Evolutionary conservation across 1,284 basidiomycete species (phyloP).

Genomic region (Leccinum holopus): DNA sequence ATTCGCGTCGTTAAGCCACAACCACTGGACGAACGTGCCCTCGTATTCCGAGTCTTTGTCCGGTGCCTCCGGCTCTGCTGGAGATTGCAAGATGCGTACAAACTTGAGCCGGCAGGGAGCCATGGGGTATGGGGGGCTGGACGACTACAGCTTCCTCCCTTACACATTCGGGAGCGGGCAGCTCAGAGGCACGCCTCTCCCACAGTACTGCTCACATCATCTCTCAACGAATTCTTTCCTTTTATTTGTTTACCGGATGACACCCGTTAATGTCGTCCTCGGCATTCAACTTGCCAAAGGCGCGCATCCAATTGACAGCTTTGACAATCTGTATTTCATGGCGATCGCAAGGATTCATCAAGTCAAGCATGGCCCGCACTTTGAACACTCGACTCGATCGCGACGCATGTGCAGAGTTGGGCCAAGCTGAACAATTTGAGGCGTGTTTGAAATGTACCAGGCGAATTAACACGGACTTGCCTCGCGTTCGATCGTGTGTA

Average conservation of each 20-base stretch:
- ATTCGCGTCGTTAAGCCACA: constrained; percentile 58
- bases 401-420: constrained; percentile 84
- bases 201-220: constrained; percentile 8
- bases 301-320: constrained; percentile 31
- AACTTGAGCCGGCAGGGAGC: constrained; percentile 93
- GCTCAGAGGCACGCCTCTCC: constrained; percentile 58
- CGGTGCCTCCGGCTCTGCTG: constrained; percentile 84
- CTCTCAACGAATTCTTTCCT: constrained; percentile 10
- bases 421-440: constrained; percentile 85
- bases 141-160: constrained; percentile 90
- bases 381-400: constrained; percentile 90
- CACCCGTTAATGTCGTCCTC: constrained; percentile 60
- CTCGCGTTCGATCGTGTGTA: not conserved
- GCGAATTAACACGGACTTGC: constrained; percentile 35
- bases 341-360: constrained; percentile 77
- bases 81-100: constrained; percentile 86
- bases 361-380: constrained; percentile 85
- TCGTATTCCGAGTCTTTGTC: constrained; percentile 67
- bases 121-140: constrained; percentile 97
- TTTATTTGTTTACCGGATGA: constrained; percentile 41
- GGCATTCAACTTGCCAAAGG: constrained; percentile 46
- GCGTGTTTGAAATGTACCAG: constrained; percentile 95
- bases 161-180: constrained; percentile 95
- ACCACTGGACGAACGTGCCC: constrained; percentile 55
- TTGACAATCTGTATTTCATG: constrained; percentile 74